Evolutionary conservation across 306 rosid species (phyloP).

Genomic region (Casuarina glauca): DNA sequence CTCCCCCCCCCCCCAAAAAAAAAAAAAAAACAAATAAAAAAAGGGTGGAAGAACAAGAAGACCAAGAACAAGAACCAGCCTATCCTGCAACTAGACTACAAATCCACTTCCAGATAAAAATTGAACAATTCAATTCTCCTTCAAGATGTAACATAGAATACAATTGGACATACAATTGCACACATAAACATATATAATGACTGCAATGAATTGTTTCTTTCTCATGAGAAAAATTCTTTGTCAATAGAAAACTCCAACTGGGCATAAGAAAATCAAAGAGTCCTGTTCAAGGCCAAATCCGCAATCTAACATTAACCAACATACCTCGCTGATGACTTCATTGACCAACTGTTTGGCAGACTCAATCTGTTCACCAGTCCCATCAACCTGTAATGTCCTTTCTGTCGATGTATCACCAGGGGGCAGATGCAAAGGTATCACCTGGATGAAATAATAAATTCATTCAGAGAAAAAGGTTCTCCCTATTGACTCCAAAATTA

Average conservation of each 20-base stretch:
- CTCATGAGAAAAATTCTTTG: not conserved
- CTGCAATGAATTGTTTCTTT: not conserved
- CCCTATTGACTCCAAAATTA: not conserved
- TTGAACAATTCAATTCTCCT: not conserved
- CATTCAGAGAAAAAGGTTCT: not conserved
- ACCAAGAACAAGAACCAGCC: no score
- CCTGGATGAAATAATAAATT: constrained; percentile 42
- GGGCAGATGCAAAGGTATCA: constrained; percentile 96
- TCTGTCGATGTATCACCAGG: constrained; percentile 88
- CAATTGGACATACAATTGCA: not conserved
- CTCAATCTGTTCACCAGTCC: constrained; percentile 86
- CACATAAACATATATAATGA: not conserved
- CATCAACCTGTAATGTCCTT: constrained; percentile 90
- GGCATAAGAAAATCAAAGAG: constrained; percentile 28
- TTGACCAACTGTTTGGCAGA: constrained; percentile 80
- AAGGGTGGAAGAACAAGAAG: no score
- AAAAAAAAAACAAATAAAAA: no score
- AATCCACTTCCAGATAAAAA: constrained; percentile 4
- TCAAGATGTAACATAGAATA: not conserved
- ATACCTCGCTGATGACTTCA: constrained; percentile 89
- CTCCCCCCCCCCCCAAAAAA: no score
- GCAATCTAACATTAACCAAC: constrained; percentile 31
- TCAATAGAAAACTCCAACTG: constrained; percentile 17
- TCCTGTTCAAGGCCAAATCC: constrained; percentile 28
- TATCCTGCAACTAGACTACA: not conserved